A percentile compares a stretch with the other conserved stretches of the same genome.
Evolutionary conservation across 2,329 filamentous ascomycete genomes (phyloP).

Genomic region (Apiospora phragmitis): DNA sequence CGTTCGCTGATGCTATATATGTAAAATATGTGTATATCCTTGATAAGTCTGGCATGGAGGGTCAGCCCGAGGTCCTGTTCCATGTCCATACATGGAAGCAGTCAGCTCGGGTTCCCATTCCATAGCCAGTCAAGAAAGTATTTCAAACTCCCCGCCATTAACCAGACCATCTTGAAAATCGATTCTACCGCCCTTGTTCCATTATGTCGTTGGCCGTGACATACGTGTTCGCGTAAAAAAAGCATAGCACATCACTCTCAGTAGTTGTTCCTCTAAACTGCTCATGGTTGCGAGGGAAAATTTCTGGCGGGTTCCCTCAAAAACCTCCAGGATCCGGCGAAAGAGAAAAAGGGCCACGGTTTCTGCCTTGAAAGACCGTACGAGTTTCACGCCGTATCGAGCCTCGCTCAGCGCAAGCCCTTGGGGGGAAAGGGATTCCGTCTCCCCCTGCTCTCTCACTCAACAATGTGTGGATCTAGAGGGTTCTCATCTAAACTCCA

Average conservation of each 20-base stretch:
- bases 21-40: neutral
- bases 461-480: neutral
- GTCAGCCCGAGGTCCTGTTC: neutral
- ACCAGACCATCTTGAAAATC: neutral
- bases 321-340: neutral
- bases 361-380: neutral
- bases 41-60: neutral
- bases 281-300: neutral
- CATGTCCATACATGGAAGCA: neutral
- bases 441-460: neutral
- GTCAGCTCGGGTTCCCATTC: neutral
- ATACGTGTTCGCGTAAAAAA: neutral
- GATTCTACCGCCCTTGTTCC: neutral
- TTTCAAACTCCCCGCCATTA: neutral
- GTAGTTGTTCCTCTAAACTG: neutral
- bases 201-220: neutral
- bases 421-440: too few relatives aligned
- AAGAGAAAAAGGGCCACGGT: neutral
- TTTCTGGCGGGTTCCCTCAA: neutral
- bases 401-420: neutral
- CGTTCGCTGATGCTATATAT: conserved; percentile 4
- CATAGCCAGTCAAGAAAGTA: neutral
- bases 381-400: neutral
- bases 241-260: neutral
- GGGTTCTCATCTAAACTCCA: conserved; percentile 68